Percentiles rank a stretch among this genome's conserved stretches.
Evolutionary conservation across 2,329 filamentous ascomycete species (phyloP).

Genomic region (Sodiomyces alkalinus): DNA sequence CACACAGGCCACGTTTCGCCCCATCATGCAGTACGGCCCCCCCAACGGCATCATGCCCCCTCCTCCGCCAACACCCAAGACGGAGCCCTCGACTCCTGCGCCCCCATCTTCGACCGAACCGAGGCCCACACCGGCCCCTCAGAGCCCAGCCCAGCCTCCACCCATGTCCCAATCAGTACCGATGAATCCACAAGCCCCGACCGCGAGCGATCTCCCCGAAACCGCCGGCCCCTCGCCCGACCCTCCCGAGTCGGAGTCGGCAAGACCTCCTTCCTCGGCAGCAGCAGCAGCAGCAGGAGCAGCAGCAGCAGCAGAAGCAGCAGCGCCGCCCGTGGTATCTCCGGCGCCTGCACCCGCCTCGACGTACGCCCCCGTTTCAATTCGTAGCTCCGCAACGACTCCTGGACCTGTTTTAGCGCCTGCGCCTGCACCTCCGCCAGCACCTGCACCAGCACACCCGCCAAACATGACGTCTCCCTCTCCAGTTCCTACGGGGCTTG

Average conservation of each 20-base stretch:
- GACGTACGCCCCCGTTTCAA: no score
- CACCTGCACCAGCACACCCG: no score
- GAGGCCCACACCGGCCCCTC: constrained; percentile 9
- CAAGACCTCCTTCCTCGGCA: constrained; percentile 2
- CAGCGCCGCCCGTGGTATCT: no score
- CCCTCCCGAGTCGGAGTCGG: constrained; percentile 1
- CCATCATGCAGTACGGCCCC: constrained; percentile 51
- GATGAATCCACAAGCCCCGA: neutral
- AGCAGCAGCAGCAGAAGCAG: no score
- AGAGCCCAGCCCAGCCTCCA: constrained; percentile 3
- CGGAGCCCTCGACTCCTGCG: constrained; percentile 5
- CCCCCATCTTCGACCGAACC: constrained; percentile 4
- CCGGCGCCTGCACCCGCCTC: no score
- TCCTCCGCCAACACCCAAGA: constrained; percentile 13
- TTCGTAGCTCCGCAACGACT: constrained; percentile 6
- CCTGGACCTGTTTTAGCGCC: constrained; percentile 8
- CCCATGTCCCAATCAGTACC: no score
- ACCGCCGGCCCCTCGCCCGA: neutral
- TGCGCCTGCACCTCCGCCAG: constrained; percentile 6
- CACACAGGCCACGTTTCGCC: constrained; percentile 23
- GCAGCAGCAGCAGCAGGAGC: constrained; percentile 3
- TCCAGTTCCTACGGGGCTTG: constrained; percentile 2
- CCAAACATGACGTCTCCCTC: constrained; percentile 9
- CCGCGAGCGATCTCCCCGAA: neutral
- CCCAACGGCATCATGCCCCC: constrained; percentile 47